Percentiles rank a stretch among this genome's conserved stretches.
Conservation (phyloP, 345 rosid genomes). For the Garcia nutans region DNA sequence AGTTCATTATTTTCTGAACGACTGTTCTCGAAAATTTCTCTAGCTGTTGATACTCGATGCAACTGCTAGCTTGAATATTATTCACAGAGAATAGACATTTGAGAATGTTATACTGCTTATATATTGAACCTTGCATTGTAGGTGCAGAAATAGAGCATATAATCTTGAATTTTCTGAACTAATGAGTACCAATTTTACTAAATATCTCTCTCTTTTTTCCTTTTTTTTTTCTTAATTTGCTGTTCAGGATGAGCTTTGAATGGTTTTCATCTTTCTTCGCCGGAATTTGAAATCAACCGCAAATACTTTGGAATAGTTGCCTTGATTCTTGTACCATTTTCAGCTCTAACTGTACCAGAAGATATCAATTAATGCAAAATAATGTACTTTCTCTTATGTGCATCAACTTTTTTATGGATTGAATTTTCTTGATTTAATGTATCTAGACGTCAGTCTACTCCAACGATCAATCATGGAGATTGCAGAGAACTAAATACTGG, state of each 20-base stretch:
- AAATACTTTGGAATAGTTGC: background rate
- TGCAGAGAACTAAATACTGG: too few relatives aligned
- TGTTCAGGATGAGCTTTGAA: constrained; percentile 56
- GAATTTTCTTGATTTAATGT: too few relatives aligned
- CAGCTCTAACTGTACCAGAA: constrained; percentile 1
- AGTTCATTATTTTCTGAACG: too few relatives aligned
- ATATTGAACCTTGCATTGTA: too few relatives aligned
- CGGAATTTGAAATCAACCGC: background rate
- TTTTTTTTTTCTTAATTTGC: background rate
- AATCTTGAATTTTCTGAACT: background rate
- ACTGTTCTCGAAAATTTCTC: too few relatives aligned
- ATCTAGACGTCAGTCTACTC: too few relatives aligned
- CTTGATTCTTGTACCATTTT: background rate
- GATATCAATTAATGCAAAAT: background rate
- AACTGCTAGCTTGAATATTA: too few relatives aligned
- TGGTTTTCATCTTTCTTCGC: background rate
- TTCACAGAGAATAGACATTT: too few relatives aligned
- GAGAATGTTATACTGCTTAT: too few relatives aligned
- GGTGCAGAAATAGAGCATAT: background rate
- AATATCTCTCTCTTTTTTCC: background rate
- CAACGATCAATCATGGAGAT: too few relatives aligned
- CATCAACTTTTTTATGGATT: background rate
- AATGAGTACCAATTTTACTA: background rate
- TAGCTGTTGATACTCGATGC: too few relatives aligned
- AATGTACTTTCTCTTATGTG: background rate